These are phyloP conservation scores for Ganoderma multipileum DNA, from an alignment of 1,284 basidiomycete species.

Conservation along the genomic window DNA sequence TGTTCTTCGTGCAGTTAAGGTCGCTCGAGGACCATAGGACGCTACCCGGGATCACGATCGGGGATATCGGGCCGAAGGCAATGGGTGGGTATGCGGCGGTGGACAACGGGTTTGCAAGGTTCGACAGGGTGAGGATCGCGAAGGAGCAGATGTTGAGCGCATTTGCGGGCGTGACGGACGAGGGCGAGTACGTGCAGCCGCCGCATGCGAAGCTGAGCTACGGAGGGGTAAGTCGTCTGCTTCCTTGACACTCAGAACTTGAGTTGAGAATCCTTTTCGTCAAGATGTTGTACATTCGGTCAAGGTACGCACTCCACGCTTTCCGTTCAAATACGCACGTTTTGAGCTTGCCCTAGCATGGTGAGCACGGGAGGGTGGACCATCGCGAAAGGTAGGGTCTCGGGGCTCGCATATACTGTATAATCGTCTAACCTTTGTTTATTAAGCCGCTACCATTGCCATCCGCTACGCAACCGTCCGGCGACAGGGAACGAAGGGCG, in stretches of 20 bases:
- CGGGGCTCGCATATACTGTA: too few relatives aligned
- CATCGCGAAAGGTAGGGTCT: slow-evolving; percentile 58
- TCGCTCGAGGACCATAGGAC: slow-evolving; percentile 66
- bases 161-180: slow-evolving; percentile 74
- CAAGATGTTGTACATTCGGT: slow-evolving; percentile 76
- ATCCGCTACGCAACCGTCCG: slow-evolving; percentile 80
- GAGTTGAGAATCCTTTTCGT: not conserved
- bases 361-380: slow-evolving; percentile 64
- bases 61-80: slow-evolving; percentile 82
- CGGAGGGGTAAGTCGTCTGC: slow-evolving; percentile 62
- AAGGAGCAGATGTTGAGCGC: slow-evolving; percentile 79
- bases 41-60: slow-evolving; percentile 71
- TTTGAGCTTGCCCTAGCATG: slow-evolving; percentile 53
- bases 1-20: slow-evolving; percentile 78
- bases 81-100: slow-evolving; percentile 58
- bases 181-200: slow-evolving; percentile 72
- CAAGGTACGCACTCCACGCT: slow-evolving; percentile 47
- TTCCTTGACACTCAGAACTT: too few relatives aligned
- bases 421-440: not conserved
- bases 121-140: slow-evolving; percentile 77
- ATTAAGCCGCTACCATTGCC: slow-evolving; percentile 60
- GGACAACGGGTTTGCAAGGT: slow-evolving; percentile 79
- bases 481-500: slow-evolving; percentile 65
- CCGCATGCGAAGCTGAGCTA: slow-evolving; percentile 80
- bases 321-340: not conserved